phyloP scores from a whole-genome alignment of 2,329 filamentous ascomycete species.

The Clonostachys rhizophaga region DNA sequence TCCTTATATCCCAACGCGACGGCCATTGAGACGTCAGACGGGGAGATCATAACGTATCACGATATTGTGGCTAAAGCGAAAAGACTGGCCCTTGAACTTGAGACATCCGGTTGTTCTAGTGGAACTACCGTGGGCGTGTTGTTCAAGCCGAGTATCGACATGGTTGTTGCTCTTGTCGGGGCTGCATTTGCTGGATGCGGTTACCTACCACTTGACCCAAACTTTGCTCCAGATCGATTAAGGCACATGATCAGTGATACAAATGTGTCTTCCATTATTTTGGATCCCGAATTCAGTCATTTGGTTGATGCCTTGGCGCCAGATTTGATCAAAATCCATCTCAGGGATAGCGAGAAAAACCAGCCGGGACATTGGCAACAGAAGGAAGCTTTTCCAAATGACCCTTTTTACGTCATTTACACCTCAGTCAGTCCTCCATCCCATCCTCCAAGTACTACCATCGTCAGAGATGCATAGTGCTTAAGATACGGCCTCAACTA shows the following conservation, averaged over 20 bases:
- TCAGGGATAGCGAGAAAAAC: slow-evolving; percentile 2
- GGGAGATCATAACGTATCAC: not conserved
- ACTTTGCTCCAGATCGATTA: slow-evolving; percentile 14
- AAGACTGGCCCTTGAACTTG: not conserved
- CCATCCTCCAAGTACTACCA: not conserved
- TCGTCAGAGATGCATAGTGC: not conserved
- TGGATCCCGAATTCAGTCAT: not conserved
- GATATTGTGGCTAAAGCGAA: not conserved
- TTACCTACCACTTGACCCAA: slow-evolving; percentile 15
- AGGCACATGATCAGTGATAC: slow-evolving; percentile 14
- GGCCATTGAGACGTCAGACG: not conserved
- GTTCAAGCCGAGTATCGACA: slow-evolving; percentile 10
- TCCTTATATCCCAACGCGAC: not conserved
- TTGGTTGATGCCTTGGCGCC: not conserved
- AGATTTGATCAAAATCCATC: not conserved
- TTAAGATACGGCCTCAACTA: not conserved
- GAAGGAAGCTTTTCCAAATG: not conserved
- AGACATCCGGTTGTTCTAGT: not conserved
- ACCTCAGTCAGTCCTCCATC: not conserved
- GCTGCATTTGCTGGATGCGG: slow-evolving; percentile 11
- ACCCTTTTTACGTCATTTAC: not conserved
- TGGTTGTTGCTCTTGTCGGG: slow-evolving; percentile 12
- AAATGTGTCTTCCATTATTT: not conserved
- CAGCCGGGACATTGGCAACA: not conserved
- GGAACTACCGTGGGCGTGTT: slow-evolving; percentile 7